phyloP scores from a whole-genome alignment of 2,329 filamentous ascomycete genomes.

The Cercospora sp. region DNA sequence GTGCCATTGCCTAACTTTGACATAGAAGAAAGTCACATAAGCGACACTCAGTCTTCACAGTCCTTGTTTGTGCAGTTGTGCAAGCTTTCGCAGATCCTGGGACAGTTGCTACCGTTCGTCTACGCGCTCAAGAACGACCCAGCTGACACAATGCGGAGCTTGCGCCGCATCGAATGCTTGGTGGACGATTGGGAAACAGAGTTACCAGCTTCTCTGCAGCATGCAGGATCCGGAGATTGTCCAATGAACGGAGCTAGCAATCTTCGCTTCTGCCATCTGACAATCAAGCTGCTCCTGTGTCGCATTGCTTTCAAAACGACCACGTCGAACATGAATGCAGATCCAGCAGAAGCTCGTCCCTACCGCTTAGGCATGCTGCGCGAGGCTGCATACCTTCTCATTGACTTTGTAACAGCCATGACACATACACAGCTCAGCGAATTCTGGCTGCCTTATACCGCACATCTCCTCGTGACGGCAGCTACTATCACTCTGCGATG shows the following conservation, averaged over 20 bases:
- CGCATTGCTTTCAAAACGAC: constrained; percentile 35
- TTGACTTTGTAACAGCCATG: constrained; percentile 52
- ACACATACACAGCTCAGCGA: constrained; percentile 51
- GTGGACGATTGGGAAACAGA: constrained; percentile 40
- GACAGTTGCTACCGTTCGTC: constrained; percentile 42
- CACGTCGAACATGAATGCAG: constrained; percentile 31
- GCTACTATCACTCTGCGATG: constrained; percentile 56
- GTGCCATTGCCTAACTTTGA: constrained; percentile 53
- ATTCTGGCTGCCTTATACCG: constrained; percentile 56
- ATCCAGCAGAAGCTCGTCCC: constrained; percentile 26
- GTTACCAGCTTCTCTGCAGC: constrained; percentile 33
- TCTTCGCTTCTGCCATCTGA: constrained; percentile 45
- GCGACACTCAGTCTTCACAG: constrained; percentile 38
- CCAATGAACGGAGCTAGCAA: constrained; percentile 35
- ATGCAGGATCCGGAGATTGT: neutral
- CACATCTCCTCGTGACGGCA: constrained; percentile 55
- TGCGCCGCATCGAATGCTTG: constrained; percentile 38
- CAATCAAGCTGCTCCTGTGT: constrained; percentile 43
- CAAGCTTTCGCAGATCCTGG: constrained; percentile 48
- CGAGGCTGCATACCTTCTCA: constrained; percentile 52
- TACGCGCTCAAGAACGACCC: constrained; percentile 41
- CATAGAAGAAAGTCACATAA: constrained; percentile 24
- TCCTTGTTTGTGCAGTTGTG: constrained; percentile 57
- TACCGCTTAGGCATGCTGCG: constrained; percentile 48
- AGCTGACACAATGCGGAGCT: constrained; percentile 32